Base-by-base conservation (phyloP, 2,329 filamentous ascomycete species). In the Chalaropsis ovoidea region DNA sequence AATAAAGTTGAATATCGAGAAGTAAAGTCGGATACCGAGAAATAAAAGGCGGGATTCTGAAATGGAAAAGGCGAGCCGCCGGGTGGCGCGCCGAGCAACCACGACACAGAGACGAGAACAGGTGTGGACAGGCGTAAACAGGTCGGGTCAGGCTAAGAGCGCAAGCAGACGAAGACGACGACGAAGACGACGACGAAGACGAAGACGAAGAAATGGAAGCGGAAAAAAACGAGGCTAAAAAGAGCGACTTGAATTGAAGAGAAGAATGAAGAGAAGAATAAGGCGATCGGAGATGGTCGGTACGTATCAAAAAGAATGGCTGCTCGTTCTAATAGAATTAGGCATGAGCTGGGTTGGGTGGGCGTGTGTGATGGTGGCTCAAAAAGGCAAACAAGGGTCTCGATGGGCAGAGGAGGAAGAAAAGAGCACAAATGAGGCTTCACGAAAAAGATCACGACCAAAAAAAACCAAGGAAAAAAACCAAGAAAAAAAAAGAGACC, bases 61-160 rank as follows among this genome's bases (percentile, higher is more conserved):
- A 65, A 67, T 67, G 56, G 27, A 52, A 63, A 61, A 63, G 66
- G 66, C 66, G 66, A 63, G 66, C 58, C 45, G 56, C 60, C 58
- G 19, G 61, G 43, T 65, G 58, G 58, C 63, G 66, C 63, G 66
- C 63, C 63, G 43, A 42, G 64, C 43, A 64, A 61, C 17, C 64
- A 61, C 45, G 39, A 42, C 43, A 62, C 54, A 65, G 45, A 15
- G 24, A 27, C 24, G 60, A 31, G 31, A 63, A 43, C 11, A 65
- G 56, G 47, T 60, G 41, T 24, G 67, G 24, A 56, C 63, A 63
- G n/a, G 54, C 56, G 64, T 39, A 62, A 47, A 71, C 60, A 49
- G 68, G 66, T 41, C 68, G 70, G 24, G 45, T 35, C 39, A 19
- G 10, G 10, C 19, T 27, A 19, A 24, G 42, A 60, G 19, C 47